Base-by-base conservation (phyloP, 148 eudicot genomes). In the Rhododendron griersonianum region DNA sequence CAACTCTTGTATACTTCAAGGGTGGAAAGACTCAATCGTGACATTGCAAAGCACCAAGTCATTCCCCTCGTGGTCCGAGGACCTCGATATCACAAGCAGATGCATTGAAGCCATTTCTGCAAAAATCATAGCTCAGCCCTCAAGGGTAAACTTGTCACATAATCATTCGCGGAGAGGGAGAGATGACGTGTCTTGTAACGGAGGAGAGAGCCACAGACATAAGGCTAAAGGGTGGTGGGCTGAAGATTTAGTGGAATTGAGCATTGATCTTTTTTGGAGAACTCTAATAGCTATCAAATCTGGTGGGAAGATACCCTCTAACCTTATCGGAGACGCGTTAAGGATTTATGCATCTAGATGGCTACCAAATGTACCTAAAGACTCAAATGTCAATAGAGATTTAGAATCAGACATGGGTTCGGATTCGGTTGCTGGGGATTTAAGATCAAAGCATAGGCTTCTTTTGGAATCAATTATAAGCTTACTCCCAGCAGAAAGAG, bases 171-270 rank as follows among this genome's bases (percentile, higher is more conserved):
- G 92, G 19, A 86, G 91, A 28, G 90, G 81, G 5, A 84, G 89
- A 59, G 94, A 92, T 15, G 87, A 88, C 30, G 63, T 67, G 2
- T 92, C 93, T 0, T 91, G 94, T 87, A 93, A 87, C 73, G 95
- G 88, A 7, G 76, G 83, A 21, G 91, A 86, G 61, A 80, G 90
- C 80, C 84, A 86, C 16, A 85, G 87, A 63, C 82, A 84, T 33
- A 90, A 89, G 39, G 77, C 85, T 7, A 95, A 92, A 81, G 94
- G 92, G 25, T 95, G 98, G 97, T 95, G 98, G 98, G 97, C 94
- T 25, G 98, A 96, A 69, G 96, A 96, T 82, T 51, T 96, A 13
- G 92, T 94, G 15, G 95, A 96, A 13, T 87, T 96, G 82, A 87
- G 91, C 9, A 93, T 94, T 30, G 98, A 93, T 84, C 92, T 96